Evolutionary conservation across 1,284 basidiomycete genomes (phyloP).

Genomic region (Xanthoconium separans): DNA sequence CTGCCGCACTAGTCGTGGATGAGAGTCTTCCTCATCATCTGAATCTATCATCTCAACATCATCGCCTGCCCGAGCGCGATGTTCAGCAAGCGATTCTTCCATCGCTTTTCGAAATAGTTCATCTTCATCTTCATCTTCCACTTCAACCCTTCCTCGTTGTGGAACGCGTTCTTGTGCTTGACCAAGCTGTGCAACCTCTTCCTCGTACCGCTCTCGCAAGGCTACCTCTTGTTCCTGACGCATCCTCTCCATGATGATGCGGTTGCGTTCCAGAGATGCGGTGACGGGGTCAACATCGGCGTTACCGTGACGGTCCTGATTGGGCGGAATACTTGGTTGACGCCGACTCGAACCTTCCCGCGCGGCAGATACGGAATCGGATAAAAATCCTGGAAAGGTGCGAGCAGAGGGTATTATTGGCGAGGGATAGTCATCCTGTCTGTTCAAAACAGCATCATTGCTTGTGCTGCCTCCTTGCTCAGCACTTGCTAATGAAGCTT

Average conservation of each 20-base stretch:
- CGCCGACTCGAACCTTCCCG: conserved; percentile 1
- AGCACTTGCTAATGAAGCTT: conserved; percentile 62
- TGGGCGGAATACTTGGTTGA: conserved; percentile 15
- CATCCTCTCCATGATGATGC: conserved; percentile 62
- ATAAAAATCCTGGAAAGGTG: conserved; percentile 24
- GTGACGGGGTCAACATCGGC: conserved; percentile 57
- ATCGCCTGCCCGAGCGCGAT: conserved; percentile 16
- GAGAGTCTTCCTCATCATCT: conserved; percentile 34
- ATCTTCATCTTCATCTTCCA: conserved; percentile 61
- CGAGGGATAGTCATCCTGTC: conserved; percentile 23
- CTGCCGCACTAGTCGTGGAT: not conserved
- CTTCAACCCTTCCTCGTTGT: conserved; percentile 20
- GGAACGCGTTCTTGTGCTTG: conserved; percentile 11
- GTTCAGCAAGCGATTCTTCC: conserved; percentile 52
- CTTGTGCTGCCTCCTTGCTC: conserved; percentile 1
- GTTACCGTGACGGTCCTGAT: conserved; percentile 32
- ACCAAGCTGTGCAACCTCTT: conserved; percentile 37
- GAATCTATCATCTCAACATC: conserved; percentile 14
- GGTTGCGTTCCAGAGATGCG: conserved; percentile 65
- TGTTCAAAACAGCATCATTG: conserved; percentile 8
- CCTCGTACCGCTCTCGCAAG: conserved; percentile 56
- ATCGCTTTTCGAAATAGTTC: conserved; percentile 63
- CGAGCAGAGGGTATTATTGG: conserved; percentile 30
- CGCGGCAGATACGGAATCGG: conserved; percentile 4
- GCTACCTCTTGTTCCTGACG: conserved; percentile 67